Conservation (phyloP, 2,329 filamentous ascomycete genomes). For the Pseudogymnoascus sp. region DNA sequence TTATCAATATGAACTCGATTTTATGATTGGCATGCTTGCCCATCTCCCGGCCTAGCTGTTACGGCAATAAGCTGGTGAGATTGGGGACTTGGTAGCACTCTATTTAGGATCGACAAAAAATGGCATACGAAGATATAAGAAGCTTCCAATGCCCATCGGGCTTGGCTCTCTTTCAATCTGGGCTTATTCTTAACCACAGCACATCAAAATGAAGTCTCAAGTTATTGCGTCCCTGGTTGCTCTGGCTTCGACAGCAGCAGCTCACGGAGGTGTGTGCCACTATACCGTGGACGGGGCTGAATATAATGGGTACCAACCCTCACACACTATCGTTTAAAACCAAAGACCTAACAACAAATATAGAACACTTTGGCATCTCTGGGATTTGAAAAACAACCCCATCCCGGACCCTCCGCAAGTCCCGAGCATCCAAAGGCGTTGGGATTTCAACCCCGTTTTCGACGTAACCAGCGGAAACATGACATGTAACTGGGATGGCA, state of each 20-base stretch:
- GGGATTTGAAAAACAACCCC: background rate
- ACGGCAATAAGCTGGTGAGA: background rate
- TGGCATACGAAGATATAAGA: slow-evolving; percentile 2
- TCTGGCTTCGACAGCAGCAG: background rate
- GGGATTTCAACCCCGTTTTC: slow-evolving; percentile 6
- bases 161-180: background rate
- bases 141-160: background rate
- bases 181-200: background rate
- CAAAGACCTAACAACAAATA: background rate
- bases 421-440: background rate
- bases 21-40: background rate
- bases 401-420: background rate
- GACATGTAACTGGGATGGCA: slow-evolving; percentile 1
- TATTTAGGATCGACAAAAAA: background rate
- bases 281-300: background rate
- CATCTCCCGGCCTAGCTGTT: background rate
- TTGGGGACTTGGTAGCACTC: background rate
- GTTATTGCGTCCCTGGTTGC: background rate
- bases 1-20: background rate
- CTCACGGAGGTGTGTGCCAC: background rate
- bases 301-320: background rate
- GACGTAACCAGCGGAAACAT: background rate
- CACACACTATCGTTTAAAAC: background rate
- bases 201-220: background rate
- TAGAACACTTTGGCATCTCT: slow-evolving; percentile 1